Base-by-base conservation (phyloP, 2,329 filamentous ascomycete genomes). In the Neonectria neomacrospora region DNA sequence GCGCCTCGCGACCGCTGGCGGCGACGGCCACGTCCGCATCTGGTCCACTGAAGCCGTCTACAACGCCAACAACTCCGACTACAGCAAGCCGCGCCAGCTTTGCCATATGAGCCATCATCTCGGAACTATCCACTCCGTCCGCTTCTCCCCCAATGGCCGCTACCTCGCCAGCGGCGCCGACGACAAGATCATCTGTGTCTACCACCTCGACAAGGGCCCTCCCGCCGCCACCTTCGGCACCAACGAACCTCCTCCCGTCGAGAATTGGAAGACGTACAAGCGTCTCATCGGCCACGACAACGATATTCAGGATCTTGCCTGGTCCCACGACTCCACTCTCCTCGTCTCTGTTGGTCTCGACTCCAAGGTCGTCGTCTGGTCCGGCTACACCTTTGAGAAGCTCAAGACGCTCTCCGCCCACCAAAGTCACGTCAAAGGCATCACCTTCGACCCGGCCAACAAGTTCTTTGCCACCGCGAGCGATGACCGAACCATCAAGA, bases 401-500 rank as follows among this genome's bases (percentile, higher is more conserved):
- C 86, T 99, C 69, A 98, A 98, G 85, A 95, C 93, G 3, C 82
- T 99, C 5, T 90, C 94, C 2, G 91, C 94, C 62, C 96, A 99
- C 79, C 93, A 97, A 77, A 97, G 94, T 77, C 96, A 98, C 77
- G 96, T 99, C 81, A 99, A 99, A 78, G 96, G 96, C 66, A 96
- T 99, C 73, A 97, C 95, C 0, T 99, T 99, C 75, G 96, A 99
- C 76, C 96, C 96, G 1, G 96, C 96, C 44, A 98, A 98, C 82
- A 99, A 98, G 77, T 99, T 97, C 83, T 99, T 99, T 79, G 96
- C 96, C 16, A 99, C 96, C 0, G 94, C 96, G 2, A 97, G 94
- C 80, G 96, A 99, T 77, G 96, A 99, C 78, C 90, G 96, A 63
- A 95, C 94, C 2, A 97, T 99, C 79, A 97, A 97, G 77, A 93